Evolutionary conservation across 2,329 filamentous ascomycete species (phyloP), one percentile per base, ranked within the genome.

Genomic region (Fusarium siculi): DNA sequence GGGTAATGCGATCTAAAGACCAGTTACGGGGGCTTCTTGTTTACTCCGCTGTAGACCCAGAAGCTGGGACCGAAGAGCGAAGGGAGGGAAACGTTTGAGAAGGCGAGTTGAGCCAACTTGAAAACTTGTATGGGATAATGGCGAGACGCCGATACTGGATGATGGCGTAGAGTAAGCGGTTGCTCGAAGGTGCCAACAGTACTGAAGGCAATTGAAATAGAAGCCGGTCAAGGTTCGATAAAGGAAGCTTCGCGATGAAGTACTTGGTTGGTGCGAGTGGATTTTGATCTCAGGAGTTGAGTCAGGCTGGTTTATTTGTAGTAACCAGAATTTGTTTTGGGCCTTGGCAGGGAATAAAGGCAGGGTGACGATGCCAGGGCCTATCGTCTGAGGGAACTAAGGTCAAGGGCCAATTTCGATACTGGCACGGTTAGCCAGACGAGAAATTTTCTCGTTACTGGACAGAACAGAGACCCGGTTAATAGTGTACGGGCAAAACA

Each of bases 21-120:
- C 77, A 96, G 86, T 98, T 98, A 98, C 89, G 96, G 96, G 83
- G 96, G 96, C 87, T 97, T 96, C 88, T 95, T 96, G 88, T 96
- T 94, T 87, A 95, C 93, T 93, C 96, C 95, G 88, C 92, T 92
- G 85, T 96, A 96, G 91, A 97, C 95, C 95, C 95, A 94, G 88
- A 92, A 91, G 83, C 92, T 91, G 85, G 95, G 96, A 88, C 94
- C 94, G 84, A 96, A 92, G 87, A 97, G 93, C 90, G 94, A 95
- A 80, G 92, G 88, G 86, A 92, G 92, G 84, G 91, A 92, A 84
- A 93, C 90, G 86, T 68, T 89, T 85, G 84, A 88, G 84, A 85
- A 88, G 87, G 88, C 90, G 90, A 91, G 87, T 89, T 93, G 93
- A 94, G 94, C 94, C 94, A 97, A 97, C 91, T 97, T 97, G 94